These are phyloP conservation scores for Rauvolfia tetraphylla DNA, from an alignment of 257 asterid species.

Conservation along the genomic window DNA sequence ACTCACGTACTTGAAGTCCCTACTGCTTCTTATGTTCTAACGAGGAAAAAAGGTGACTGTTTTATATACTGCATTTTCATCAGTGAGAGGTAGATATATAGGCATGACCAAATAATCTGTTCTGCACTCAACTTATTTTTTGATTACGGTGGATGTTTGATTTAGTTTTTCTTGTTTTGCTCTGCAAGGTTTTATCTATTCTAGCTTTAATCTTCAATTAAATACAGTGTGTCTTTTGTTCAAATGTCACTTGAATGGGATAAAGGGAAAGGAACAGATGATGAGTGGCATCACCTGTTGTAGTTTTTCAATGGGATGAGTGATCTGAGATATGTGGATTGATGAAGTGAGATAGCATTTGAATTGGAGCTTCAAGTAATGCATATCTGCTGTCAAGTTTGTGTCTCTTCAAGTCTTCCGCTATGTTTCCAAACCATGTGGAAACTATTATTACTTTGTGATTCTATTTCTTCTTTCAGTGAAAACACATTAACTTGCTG, in stretches of 20 bases:
- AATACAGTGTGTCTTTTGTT: neutral
- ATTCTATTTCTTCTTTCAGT: neutral
- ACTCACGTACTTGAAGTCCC: neutral
- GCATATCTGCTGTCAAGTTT: neutral
- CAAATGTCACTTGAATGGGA: too few species aligned
- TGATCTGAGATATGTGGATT: neutral
- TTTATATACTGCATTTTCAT: neutral
- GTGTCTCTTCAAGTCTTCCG: neutral
- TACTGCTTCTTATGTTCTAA: neutral
- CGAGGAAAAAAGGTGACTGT: neutral
- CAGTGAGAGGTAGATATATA: neutral
- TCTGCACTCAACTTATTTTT: neutral
- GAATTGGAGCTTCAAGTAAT: neutral
- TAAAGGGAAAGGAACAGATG: neutral
- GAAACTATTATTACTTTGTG: too few species aligned
- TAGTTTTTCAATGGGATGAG: neutral
- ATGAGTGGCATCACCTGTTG: neutral
- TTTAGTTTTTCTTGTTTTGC: neutral
- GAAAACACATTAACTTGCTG: neutral
- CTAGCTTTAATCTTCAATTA: neutral
- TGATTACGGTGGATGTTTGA: neutral
- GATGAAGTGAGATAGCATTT: too few species aligned
- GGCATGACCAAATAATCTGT: neutral
- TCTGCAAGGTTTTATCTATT: neutral
- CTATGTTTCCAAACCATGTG: neutral